Percentiles rank a stretch among this genome's conserved stretches.
These are phyloP conservation scores for Penicillium thymicola DNA, from an alignment of 2,329 filamentous ascomycete species.

Conservation along the genomic window DNA sequence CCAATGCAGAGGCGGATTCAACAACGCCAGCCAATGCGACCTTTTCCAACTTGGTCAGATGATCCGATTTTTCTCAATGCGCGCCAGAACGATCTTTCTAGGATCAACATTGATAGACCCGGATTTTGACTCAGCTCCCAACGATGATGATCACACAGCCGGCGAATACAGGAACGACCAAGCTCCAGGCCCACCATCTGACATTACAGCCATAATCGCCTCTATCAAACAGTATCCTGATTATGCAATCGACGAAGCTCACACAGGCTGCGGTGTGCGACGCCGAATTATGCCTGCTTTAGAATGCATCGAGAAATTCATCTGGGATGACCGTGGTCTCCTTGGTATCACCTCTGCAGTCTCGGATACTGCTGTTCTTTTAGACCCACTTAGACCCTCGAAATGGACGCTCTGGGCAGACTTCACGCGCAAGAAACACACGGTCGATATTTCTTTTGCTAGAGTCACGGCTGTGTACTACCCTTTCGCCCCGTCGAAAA, in stretches of 20 bases:
- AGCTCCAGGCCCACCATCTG: slow-evolving; percentile 19
- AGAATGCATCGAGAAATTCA: slow-evolving; percentile 38
- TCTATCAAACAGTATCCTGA: slow-evolving; percentile 42
- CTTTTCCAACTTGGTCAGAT: slow-evolving; percentile 46
- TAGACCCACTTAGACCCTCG: not conserved
- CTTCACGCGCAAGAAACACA: slow-evolving; percentile 15
- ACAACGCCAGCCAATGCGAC: slow-evolving; percentile 44
- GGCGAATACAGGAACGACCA: slow-evolving; percentile 4
- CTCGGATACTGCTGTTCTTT: slow-evolving; percentile 9
- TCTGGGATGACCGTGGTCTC: slow-evolving; percentile 31
- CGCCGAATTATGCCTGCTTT: slow-evolving; percentile 40
- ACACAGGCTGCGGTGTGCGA: slow-evolving; percentile 42
- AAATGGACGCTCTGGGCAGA: slow-evolving; percentile 23
- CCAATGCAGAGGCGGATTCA: slow-evolving; percentile 43
- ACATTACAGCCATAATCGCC: slow-evolving; percentile 35
- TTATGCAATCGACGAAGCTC: slow-evolving; percentile 43
- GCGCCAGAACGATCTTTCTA: slow-evolving; percentile 42
- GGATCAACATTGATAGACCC: slow-evolving; percentile 40
- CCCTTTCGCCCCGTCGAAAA: slow-evolving; percentile 11
- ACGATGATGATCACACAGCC: slow-evolving; percentile 12
- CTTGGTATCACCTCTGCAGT: slow-evolving; percentile 26
- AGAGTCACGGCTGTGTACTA: slow-evolving; percentile 23
- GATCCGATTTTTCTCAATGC: slow-evolving; percentile 41
- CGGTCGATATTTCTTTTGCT: slow-evolving; percentile 27
- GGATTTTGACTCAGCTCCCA: slow-evolving; percentile 24